These are phyloP conservation scores for Lichenothelia convexa DNA, from an alignment of 495 filamentous ascomycete species.

Conservation along the genomic window DNA sequence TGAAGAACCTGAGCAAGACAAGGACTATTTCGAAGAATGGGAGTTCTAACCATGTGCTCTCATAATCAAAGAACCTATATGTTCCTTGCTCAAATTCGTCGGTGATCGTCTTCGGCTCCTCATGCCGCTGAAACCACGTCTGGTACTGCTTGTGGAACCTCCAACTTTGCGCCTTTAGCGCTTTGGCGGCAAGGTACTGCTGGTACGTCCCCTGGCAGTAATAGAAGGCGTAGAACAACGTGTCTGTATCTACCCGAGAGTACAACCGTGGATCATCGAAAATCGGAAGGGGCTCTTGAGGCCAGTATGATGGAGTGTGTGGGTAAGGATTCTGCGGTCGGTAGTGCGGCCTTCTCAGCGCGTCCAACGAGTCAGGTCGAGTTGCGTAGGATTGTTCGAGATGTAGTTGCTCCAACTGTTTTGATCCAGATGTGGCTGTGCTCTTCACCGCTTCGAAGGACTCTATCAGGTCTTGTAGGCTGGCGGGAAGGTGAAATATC, in stretches of 20 bases:
- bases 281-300: slow-evolving; percentile 73
- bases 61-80: slow-evolving; percentile 98
- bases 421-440: slow-evolving; percentile 10
- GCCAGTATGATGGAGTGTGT: slow-evolving; percentile 68
- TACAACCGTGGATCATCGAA: slow-evolving; percentile 84
- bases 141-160: slow-evolving; percentile 98
- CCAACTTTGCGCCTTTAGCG: slow-evolving; percentile 93
- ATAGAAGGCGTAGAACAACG: slow-evolving; percentile 98
- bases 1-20: too few relatives aligned
- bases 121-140: slow-evolving; percentile 97
- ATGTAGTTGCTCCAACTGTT: slow-evolving; percentile 32
- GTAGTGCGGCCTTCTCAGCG: slow-evolving; percentile 67
- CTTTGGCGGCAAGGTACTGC: slow-evolving; percentile 90
- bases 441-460: slow-evolving; percentile 72
- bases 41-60: slow-evolving; percentile 86
- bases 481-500: slow-evolving; percentile 83
- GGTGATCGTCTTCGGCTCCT: slow-evolving; percentile 94
- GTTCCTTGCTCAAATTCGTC: slow-evolving; percentile 98
- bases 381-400: slow-evolving; percentile 50
- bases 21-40: slow-evolving; percentile 4
- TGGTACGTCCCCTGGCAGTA: slow-evolving; percentile 93
- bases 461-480: slow-evolving; percentile 73
- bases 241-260: slow-evolving; percentile 77
- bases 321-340: slow-evolving; percentile 55
- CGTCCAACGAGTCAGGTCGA: slow-evolving; percentile 57